Evolutionary conservation across 2,329 filamentous ascomycete species (phyloP).

Genomic region (Cladosporium sphaerospermum): DNA sequence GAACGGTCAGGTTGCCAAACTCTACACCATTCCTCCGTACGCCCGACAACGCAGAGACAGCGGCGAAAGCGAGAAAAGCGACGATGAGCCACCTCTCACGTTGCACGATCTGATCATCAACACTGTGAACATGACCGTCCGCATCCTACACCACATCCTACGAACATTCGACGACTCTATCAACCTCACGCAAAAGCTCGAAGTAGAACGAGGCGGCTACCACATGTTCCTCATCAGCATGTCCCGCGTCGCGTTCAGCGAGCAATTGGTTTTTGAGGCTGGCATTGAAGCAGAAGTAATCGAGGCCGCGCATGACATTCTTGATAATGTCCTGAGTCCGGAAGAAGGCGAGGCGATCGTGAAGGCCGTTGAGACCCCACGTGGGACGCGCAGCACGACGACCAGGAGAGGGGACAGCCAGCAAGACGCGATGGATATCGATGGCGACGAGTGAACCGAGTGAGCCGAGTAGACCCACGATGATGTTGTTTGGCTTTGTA

Average conservation of each 20-base stretch:
- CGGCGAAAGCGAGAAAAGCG: slow-evolving; percentile 14
- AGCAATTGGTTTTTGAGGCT: slow-evolving; percentile 69
- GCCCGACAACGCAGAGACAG: neutral
- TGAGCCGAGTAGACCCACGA: neutral
- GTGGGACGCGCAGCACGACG: slow-evolving; percentile 16
- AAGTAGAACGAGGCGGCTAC: slow-evolving; percentile 61
- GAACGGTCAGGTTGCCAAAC: slow-evolving; percentile 61
- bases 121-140: slow-evolving; percentile 54
- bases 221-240: slow-evolving; percentile 79
- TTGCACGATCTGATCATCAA: slow-evolving; percentile 38
- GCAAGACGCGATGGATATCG: slow-evolving; percentile 7
- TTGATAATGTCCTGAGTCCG: slow-evolving; percentile 75
- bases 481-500: neutral
- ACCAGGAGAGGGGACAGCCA: slow-evolving; percentile 1
- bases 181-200: slow-evolving; percentile 66
- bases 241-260: slow-evolving; percentile 77
- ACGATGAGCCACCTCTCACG: slow-evolving; percentile 16
- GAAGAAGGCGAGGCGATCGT: slow-evolving; percentile 63
- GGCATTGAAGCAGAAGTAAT: slow-evolving; percentile 72
- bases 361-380: slow-evolving; percentile 37
- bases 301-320: slow-evolving; percentile 72
- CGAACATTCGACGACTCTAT: slow-evolving; percentile 51
- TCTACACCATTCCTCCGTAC: slow-evolving; percentile 42
- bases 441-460: slow-evolving; percentile 1
- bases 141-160: slow-evolving; percentile 56